These are phyloP conservation scores for Arabidopsis arenosa DNA, from an alignment of 345 rosid species.

Conservation along the genomic window DNA sequence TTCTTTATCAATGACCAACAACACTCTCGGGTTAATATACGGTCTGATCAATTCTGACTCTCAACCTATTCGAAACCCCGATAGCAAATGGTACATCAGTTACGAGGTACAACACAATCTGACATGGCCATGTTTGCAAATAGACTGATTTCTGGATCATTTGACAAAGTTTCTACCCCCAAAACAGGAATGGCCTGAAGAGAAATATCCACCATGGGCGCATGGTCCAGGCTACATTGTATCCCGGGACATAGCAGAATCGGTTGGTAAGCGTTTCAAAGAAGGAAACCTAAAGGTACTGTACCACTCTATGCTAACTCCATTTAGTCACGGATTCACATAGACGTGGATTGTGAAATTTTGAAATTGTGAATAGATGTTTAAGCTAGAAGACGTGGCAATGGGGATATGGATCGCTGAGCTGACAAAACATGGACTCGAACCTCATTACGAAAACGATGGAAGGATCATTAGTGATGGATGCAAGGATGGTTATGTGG, in stretches of 20 bases:
- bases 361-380: slow-evolving; percentile 63
- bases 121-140: not conserved
- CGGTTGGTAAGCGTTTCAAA: slow-evolving; percentile 61
- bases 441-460: slow-evolving; percentile 71
- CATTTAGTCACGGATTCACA: not conserved
- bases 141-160: not conserved
- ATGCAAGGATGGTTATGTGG: slow-evolving; percentile 82
- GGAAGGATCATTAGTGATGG: slow-evolving; percentile 73
- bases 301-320: not conserved
- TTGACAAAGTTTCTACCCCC: not conserved
- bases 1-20: slow-evolving; percentile 66
- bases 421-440: slow-evolving; percentile 68
- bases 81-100: slow-evolving; percentile 98
- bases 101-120: slow-evolving; percentile 59
- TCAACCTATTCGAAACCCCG: slow-evolving; percentile 76
- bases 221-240: slow-evolving; percentile 97
- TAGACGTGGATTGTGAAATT: not conserved
- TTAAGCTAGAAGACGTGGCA: slow-evolving; percentile 96
- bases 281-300: slow-evolving; percentile 70
- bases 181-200: slow-evolving; percentile 84
- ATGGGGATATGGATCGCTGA: slow-evolving; percentile 97
- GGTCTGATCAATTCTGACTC: slow-evolving; percentile 91
- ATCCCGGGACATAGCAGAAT: slow-evolving; percentile 76
- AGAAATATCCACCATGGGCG: slow-evolving; percentile 86
- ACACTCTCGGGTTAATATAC: slow-evolving; percentile 70